Base-by-base conservation (phyloP, 345 rosid genomes). In the Pugionium dolabratum region DNA sequence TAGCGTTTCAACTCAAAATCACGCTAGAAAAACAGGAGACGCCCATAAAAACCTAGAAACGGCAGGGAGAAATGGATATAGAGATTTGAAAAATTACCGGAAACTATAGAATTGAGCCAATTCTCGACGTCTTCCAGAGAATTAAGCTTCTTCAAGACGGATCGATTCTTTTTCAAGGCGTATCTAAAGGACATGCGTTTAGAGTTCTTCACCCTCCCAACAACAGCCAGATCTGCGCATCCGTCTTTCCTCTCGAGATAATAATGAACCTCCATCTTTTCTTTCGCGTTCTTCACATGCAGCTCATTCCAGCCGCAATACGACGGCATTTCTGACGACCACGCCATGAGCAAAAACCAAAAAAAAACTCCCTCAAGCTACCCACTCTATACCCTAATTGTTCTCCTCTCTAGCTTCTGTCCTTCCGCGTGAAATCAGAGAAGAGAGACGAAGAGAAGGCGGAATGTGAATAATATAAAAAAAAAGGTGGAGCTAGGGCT, bases 221-320 rank as follows among this genome's bases (percentile, higher is more conserved):
- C 37, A 55, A 86, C 85, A 33, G 84, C 93, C 69, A 90, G 88
- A 82, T 84, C 92, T 55, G 73, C 66, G 29, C 56, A 56, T 1
- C 92, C 90, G 45, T 84, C 89, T 44, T 25, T 75, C 62, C 82
- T 82, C 72, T 79, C 89, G 32, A 86, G 80, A 57, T 79, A 86
- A 58, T 83, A 90, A 43, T 67, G 90, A 69, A 88, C 79, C 82
- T 76, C 90, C 3, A 72, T 75, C 77, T 80, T 82, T 50, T 86
- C 90, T 47, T 61, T 79, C n/a, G 76, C 75, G 79, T 50, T 74
- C 45, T 75, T 78, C 57, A 75, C 83, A 40, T 65, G 70, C 69
- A 75, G 82, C 90, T 87, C 90, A 52, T 76, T 86, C 97, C 97
- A 90, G 37, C 86, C 76, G 27, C 75, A 81, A 74, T 90, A 90